A percentile compares a stretch with the other conserved stretches of the same genome.
phyloP scores from a whole-genome alignment of 2,329 filamentous ascomycete species.

The Lasiodiplodia hormozganensis region DNA sequence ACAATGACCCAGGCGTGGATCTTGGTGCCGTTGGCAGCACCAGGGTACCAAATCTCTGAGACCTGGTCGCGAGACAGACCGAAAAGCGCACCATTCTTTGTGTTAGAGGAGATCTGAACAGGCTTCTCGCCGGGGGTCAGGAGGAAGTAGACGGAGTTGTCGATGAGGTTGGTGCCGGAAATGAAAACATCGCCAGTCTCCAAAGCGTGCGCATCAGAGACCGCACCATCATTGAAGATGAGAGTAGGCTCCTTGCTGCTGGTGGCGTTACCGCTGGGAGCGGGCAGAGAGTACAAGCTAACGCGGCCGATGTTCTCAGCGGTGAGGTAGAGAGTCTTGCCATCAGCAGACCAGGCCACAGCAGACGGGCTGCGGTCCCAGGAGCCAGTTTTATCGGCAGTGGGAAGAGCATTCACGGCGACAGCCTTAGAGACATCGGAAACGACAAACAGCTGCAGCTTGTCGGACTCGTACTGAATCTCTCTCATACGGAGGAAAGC shows the following conservation, averaged over 20 bases:
- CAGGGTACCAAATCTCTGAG: slow-evolving; percentile 72
- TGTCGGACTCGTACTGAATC: slow-evolving; percentile 82
- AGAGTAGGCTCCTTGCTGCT: slow-evolving; percentile 13
- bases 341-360: slow-evolving; percentile 59
- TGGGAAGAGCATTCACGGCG: slow-evolving; percentile 68
- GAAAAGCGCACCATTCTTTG: slow-evolving; percentile 70
- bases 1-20: slow-evolving; percentile 75
- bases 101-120: slow-evolving; percentile 64
- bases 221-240: slow-evolving; percentile 25
- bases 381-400: slow-evolving; percentile 66
- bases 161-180: slow-evolving; percentile 71
- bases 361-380: slow-evolving; percentile 63
- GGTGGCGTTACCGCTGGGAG: neutral
- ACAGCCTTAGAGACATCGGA: slow-evolving; percentile 65
- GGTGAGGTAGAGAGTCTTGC: slow-evolving; percentile 72
- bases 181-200: slow-evolving; percentile 64
- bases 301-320: slow-evolving; percentile 75
- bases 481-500: slow-evolving; percentile 82
- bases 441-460: slow-evolving; percentile 70
- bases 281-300: slow-evolving; percentile 64
- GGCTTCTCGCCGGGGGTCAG: slow-evolving; percentile 36
- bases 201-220: slow-evolving; percentile 59
- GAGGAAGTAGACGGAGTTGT: slow-evolving; percentile 71
- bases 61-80: slow-evolving; percentile 70
- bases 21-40: slow-evolving; percentile 64